Base-by-base conservation (phyloP, 1,284 basidiomycete species). In the Uromyces viciae-fabae region DNA sequence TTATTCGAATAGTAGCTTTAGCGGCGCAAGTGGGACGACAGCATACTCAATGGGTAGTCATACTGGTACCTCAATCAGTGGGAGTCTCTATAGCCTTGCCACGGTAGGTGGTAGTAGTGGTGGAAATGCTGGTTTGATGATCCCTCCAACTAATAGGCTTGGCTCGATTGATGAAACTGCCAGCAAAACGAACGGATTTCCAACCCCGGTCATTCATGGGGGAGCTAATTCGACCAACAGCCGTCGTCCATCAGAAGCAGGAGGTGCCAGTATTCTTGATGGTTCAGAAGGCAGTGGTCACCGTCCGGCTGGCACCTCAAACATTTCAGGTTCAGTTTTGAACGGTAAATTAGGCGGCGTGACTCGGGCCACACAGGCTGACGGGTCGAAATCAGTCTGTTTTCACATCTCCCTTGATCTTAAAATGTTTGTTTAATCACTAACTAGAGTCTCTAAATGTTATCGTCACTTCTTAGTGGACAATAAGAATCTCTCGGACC, bases 401-500 rank as follows among this genome's bases (percentile, higher is more conserved):
- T 33, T 49, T n/a, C 33, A 28, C 19, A 33, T 15, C 31, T 52
- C 33, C 22, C 14, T 75, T 25, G 5, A 25, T 25, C 22, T 75
- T 43, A 62, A 54, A 15, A 22, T 68, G 11, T 56, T 25, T 38
- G 46, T 7, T 14, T 33, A 42, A 68, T 75, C 49, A 15, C 9
- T 25, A 46, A 69, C 25, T 69, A 43, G 15, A 36, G 28, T n/a
- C 14, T 43, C 19, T 54, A 28, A 4, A 3, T 49, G 36, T 36
- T n/a, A 5, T 52, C 17, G 7, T 58, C 36, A 15, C 17, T 31
- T 73, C 71, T 15, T n/a, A 81, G 78, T 81, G 78, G 78, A 81
- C 78, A 15, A 85, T 94, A 75, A 90, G 94, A 62, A 91, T 98
- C 83, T 94, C 94, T 85, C 89, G 91, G 64, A 89, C 90, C 31